A percentile compares a stretch with the other conserved stretches of the same genome.
Evolutionary conservation across 345 rosid species (phyloP).

Genomic region (Excoecaria cochinchinensis): DNA sequence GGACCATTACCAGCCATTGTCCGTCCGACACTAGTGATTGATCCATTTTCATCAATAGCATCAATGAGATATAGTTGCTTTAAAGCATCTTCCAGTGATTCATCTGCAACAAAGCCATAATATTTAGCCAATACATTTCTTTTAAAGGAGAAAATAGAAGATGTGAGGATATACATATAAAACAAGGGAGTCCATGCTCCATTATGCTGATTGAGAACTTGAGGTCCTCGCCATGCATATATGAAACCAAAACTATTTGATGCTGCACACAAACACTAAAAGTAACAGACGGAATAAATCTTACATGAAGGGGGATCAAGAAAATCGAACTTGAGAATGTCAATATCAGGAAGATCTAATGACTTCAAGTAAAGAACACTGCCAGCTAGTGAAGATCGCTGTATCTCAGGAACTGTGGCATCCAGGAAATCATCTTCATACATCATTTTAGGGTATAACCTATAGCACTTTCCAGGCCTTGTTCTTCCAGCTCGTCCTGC

Average conservation of each 20-base stretch:
- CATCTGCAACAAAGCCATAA: slow-evolving; percentile 53
- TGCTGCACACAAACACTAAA: neutral
- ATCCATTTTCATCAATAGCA: slow-evolving; percentile 85
- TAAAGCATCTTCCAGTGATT: slow-evolving; percentile 82
- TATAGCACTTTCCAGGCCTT: slow-evolving; percentile 93
- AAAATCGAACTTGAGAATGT: slow-evolving; percentile 91
- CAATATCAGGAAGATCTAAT: slow-evolving; percentile 85
- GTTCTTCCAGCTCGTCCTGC: slow-evolving; percentile 99
- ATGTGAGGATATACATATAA: neutral
- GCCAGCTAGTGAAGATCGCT: slow-evolving; percentile 92
- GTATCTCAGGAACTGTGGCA: slow-evolving; percentile 95
- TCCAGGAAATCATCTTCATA: slow-evolving; percentile 83
- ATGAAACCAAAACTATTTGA: neutral
- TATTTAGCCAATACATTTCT: slow-evolving; percentile 13
- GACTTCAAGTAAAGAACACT: slow-evolving; percentile 92
- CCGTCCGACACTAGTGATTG: slow-evolving; percentile 72
- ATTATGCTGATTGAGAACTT: neutral
- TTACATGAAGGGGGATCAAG: slow-evolving; percentile 93
- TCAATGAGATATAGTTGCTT: slow-evolving; percentile 89
- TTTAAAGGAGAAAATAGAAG: neutral
- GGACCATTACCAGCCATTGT: slow-evolving; percentile 81
- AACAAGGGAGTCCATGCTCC: neutral
- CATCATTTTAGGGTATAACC: slow-evolving; percentile 68
- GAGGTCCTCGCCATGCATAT: neutral
- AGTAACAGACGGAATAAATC: slow-evolving; percentile 16